Percentiles rank a stretch among this genome's conserved stretches.
Conservation (phyloP, 225 moss, liverwort and hornwort species). For the Asterella californica region DNA sequence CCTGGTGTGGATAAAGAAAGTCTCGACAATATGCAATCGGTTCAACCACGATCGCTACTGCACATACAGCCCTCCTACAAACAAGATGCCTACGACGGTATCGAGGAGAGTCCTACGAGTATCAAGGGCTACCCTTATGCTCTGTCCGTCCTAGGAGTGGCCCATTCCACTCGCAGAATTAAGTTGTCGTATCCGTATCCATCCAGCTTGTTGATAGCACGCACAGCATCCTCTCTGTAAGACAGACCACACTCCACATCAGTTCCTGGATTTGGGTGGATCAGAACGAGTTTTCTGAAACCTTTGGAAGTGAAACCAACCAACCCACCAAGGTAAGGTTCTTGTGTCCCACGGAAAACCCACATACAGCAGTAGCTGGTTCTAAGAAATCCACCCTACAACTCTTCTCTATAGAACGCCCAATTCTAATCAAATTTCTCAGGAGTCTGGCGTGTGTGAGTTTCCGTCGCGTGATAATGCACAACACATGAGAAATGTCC, state of each 20-base stretch:
- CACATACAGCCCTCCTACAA: background rate
- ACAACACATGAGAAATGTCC: no score
- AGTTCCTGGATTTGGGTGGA: background rate
- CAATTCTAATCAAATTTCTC: no score
- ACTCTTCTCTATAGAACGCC: no score
- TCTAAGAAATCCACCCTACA: no score
- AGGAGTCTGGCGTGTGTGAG: no score
- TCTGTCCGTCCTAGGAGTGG: constrained; percentile 86
- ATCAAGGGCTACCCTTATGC: constrained; percentile 30
- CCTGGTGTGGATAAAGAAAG: no score
- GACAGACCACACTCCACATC: constrained; percentile 5
- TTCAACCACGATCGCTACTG: background rate
- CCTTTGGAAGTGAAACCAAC: background rate
- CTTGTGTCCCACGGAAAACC: no score
- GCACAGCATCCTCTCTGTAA: constrained; percentile 86
- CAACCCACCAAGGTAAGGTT: background rate
- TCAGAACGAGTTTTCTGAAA: background rate
- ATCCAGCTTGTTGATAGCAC: constrained; percentile 88
- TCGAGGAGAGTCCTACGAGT: background rate
- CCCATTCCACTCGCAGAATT: constrained; percentile 96
- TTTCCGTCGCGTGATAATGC: no score
- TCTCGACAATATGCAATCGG: background rate
- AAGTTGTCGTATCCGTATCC: constrained; percentile 96
- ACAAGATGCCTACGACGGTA: background rate
- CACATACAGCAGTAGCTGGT: no score